A percentile compares a stretch with the other conserved stretches of the same genome.
Conservation (phyloP, 2,329 filamentous ascomycete species). For the Aspergillus novoparasiticus region DNA sequence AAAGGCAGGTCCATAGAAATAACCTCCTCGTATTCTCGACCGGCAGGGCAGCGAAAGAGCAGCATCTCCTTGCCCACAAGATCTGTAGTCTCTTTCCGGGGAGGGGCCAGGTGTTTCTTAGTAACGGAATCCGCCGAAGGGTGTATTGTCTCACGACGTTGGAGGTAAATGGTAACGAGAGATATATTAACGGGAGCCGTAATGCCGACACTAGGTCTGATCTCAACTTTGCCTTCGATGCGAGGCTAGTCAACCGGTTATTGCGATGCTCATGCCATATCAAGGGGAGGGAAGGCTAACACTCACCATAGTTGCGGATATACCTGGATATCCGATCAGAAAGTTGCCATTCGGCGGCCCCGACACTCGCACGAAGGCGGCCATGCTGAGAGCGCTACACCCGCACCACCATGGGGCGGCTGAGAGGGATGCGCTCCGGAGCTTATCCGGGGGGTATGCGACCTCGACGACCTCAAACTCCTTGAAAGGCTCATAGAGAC, state of each 20-base stretch:
- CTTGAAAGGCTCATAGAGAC: slow-evolving; percentile 32
- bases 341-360: slow-evolving; percentile 97
- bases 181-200: slow-evolving; percentile 90
- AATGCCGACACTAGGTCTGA: slow-evolving; percentile 80
- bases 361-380: slow-evolving; percentile 91
- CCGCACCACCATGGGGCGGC: slow-evolving; percentile 44
- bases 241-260: slow-evolving; percentile 66
- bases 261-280: slow-evolving; percentile 4
- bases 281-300: slow-evolving; percentile 8
- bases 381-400: slow-evolving; percentile 53
- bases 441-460: slow-evolving; percentile 30
- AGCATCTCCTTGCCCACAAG: slow-evolving; percentile 95
- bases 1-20: slow-evolving; percentile 97
- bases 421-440: slow-evolving; percentile 27
- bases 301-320: slow-evolving; percentile 93
- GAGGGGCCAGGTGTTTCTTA: slow-evolving; percentile 87
- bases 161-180: slow-evolving; percentile 89
- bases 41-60: slow-evolving; percentile 81
- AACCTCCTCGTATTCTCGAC: slow-evolving; percentile 83
- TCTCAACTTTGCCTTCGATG: slow-evolving; percentile 97
- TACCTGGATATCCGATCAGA: slow-evolving; percentile 94
- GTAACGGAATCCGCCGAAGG: slow-evolving; percentile 92
- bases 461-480: slow-evolving; percentile 24
- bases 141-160: slow-evolving; percentile 93
- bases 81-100: slow-evolving; percentile 86